Evolutionary conservation across 2,329 filamentous ascomycete species (phyloP), one percentile per base, ranked within the genome.

Genomic region (Didymosphaeria variabile): DNA sequence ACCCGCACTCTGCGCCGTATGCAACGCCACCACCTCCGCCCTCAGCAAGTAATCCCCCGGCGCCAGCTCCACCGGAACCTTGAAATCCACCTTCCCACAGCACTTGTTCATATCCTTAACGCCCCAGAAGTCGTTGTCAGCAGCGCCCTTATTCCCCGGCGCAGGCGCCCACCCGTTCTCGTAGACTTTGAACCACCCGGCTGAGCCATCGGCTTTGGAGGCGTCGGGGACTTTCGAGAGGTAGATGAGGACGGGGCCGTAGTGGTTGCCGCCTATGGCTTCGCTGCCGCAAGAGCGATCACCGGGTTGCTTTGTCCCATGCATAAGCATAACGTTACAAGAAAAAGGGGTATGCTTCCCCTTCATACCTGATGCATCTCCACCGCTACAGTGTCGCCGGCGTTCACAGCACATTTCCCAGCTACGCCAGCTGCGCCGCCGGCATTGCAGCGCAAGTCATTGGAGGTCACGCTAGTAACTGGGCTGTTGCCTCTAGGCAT

Each of bases 251-350:
- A 83, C 83, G 26, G 84, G 85, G 3, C 85, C 85, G 63, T 84
- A 80, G 74, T 88, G 85, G 34, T 79, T 80, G 2, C 82, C 71
- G 59, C 87, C 85, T 76, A 88, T 86, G 44, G 87, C 82, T 63
- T 88, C 84, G 55, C 78, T 74, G 1, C 80, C 64, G 59, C 70
- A 72, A 44, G 42, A 61, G 12, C 71, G 59, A 47, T 72, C 67
- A 13, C 65, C 66, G 17, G 67, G 66, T 64, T 74, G 71, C 62
- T 70, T 15, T 8, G 36, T 7, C 17, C 59, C 31, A n/a, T 67
- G 76, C 77, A 68, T 82, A 80, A 66, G 32, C 17, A 26, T 55
- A n/a, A 19, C 19, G 17, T 19, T 29, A 8, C 29, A 32, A 13
- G 15, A 9, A 23, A 15, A n/a, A 31, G 19, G 42, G 31, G 36